These are phyloP conservation scores for Boletus tomentosulus DNA, from an alignment of 768 basidiomycete genomes.

Conservation along the genomic window DNA sequence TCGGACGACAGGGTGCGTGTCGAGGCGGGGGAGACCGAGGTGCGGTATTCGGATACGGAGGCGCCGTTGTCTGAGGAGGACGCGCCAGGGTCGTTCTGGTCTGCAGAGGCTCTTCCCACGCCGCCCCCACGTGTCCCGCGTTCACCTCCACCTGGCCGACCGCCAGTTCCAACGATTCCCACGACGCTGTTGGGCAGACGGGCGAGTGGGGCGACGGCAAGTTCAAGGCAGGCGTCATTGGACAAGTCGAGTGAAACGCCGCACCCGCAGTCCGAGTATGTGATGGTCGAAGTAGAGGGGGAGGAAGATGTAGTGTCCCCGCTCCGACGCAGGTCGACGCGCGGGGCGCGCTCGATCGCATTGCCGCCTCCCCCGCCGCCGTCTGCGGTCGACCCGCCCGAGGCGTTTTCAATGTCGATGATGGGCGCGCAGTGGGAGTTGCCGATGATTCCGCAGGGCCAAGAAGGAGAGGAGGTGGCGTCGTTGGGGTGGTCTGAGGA, in stretches of 20 bases:
- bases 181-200: conserved; percentile 32
- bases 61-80: conserved; percentile 32
- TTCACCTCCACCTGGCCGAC: conserved; percentile 34
- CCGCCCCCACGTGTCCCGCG: conserved; percentile 43
- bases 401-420: conserved; percentile 24
- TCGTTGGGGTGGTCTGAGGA: conserved; percentile 66
- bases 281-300: conserved; percentile 56
- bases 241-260: conserved; percentile 21
- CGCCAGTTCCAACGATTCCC: conserved; percentile 35
- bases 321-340: conserved; percentile 39
- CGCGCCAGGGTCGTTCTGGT: conserved; percentile 42
- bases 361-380: conserved; percentile 41
- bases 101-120: conserved; percentile 36
- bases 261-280: conserved; percentile 47
- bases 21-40: conserved; percentile 42
- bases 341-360: conserved; percentile 17
- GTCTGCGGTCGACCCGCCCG: conserved; percentile 28
- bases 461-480: conserved; percentile 38
- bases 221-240: conserved; percentile 38
- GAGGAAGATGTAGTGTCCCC: conserved; percentile 31
- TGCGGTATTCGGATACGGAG: conserved; percentile 50
- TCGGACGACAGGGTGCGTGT: conserved; percentile 62
- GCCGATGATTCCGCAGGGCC: conserved; percentile 54
- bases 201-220: conserved; percentile 32
- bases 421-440: conserved; percentile 61